A percentile compares a stretch with the other conserved stretches of the same genome.
phyloP scores from a whole-genome alignment of 495 filamentous ascomycete genomes.

The Hypoxylon rickii region DNA sequence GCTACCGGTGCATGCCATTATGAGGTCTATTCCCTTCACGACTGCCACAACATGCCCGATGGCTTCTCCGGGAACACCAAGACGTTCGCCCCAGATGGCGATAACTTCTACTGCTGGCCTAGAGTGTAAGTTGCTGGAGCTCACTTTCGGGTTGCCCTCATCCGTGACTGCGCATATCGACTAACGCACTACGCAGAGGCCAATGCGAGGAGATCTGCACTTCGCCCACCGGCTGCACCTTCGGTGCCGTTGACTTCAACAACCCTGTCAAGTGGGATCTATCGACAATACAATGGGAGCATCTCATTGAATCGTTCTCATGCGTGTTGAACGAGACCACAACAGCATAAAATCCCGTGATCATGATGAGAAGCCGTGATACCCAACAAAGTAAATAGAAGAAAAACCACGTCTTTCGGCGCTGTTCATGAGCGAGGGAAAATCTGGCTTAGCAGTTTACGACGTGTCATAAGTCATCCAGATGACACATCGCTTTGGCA shows the following conservation, averaged over 20 bases:
- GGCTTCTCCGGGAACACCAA: slow-evolving; percentile 38
- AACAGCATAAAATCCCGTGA: slow-evolving; percentile 2
- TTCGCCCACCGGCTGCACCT: slow-evolving; percentile 51
- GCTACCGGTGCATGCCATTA: slow-evolving; percentile 45
- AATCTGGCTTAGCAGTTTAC: no score
- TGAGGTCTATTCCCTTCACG: slow-evolving; percentile 40
- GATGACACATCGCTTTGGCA: no score
- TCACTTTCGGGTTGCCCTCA: background rate
- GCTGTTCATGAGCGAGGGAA: no score
- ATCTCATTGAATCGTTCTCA: slow-evolving; percentile 43
- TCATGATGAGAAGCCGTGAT: slow-evolving; percentile 3
- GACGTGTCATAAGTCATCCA: no score
- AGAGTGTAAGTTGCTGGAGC: slow-evolving; percentile 32
- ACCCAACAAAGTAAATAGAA: slow-evolving; percentile 20
- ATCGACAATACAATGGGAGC: slow-evolving; percentile 41
- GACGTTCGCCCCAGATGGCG: slow-evolving; percentile 49
- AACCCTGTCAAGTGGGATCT: slow-evolving; percentile 46
- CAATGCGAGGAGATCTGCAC: slow-evolving; percentile 46
- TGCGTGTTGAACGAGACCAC: slow-evolving; percentile 37
- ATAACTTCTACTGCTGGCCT: slow-evolving; percentile 48
- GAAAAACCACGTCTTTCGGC: no score
- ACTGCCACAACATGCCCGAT: slow-evolving; percentile 44
- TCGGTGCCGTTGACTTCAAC: slow-evolving; percentile 41
- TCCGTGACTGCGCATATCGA: background rate
- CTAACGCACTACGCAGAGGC: slow-evolving; percentile 23